Conservation (phyloP, 441 rosid genomes). For the Cnidoscolus chayamansa region DNA sequence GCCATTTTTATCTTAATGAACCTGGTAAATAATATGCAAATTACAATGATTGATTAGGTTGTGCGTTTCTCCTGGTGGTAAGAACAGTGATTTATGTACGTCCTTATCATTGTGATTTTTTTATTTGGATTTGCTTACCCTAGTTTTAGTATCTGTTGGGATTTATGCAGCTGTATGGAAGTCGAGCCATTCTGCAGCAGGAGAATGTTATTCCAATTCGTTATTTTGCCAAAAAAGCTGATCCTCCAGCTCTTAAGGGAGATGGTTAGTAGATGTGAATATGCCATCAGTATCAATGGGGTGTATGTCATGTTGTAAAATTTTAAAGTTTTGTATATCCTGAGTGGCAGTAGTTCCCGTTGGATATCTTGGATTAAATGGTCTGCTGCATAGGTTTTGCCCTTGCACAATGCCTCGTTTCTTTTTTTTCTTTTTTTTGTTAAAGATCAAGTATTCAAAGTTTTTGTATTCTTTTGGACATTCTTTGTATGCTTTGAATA, state of each 20-base stretch:
- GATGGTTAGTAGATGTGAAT: conserved; percentile 57
- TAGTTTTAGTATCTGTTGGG: not conserved
- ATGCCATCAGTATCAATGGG: not conserved
- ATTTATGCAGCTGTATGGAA: conserved; percentile 51
- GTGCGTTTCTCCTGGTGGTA: not conserved
- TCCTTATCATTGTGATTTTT: not conserved
- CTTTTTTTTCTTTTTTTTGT: no score
- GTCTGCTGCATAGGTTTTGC: not conserved
- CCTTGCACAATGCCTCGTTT: not conserved
- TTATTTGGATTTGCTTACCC: not conserved
- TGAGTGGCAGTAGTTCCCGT: not conserved
- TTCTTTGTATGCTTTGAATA: not conserved
- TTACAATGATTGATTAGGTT: no score
- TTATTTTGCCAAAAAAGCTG: conserved; percentile 68
- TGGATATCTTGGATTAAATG: not conserved
- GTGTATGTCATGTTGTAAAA: not conserved
- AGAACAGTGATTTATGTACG: not conserved
- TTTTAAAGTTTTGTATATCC: not conserved
- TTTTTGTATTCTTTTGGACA: not conserved
- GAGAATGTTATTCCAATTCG: conserved; percentile 58
- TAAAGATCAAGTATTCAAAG: not conserved
- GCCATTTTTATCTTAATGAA: not conserved
- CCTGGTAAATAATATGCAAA: no score
- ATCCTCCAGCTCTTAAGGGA: conserved; percentile 67
- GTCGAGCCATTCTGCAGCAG: conserved; percentile 45